Conservation (phyloP, 2,329 filamentous ascomycete genomes). For the Gaeumannomyces sp. region DNA sequence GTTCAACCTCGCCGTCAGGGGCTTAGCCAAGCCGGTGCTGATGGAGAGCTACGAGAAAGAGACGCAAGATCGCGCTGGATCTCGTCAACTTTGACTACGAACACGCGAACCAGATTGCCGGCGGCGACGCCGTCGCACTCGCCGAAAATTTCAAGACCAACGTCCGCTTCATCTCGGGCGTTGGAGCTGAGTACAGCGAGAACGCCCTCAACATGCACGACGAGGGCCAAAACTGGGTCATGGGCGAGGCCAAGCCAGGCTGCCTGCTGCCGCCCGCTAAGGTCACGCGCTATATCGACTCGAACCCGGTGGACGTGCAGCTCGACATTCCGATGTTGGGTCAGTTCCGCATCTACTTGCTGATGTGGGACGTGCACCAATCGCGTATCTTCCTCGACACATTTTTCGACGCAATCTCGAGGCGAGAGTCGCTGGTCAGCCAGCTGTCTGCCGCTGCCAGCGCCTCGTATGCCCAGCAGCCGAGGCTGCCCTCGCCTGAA, state of each 20-base stretch:
- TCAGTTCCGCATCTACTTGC: slow-evolving; percentile 70
- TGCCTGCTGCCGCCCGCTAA: slow-evolving; percentile 59
- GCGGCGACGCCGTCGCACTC: slow-evolving; percentile 51
- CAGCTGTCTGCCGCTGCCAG: slow-evolving; percentile 53
- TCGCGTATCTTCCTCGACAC: slow-evolving; percentile 52
- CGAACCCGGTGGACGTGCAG: slow-evolving; percentile 71
- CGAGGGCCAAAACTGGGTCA: slow-evolving; percentile 30
- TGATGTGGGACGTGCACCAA: slow-evolving; percentile 55
- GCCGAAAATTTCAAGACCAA: slow-evolving; percentile 61
- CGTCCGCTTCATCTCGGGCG: slow-evolving; percentile 61
- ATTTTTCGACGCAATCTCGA: slow-evolving; percentile 50
- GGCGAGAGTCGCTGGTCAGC: slow-evolving; percentile 48
- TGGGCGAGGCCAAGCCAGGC: slow-evolving; percentile 46
- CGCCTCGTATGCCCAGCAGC: slow-evolving; percentile 55
- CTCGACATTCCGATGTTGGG: slow-evolving; percentile 72
- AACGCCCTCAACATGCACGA: slow-evolving; percentile 43
- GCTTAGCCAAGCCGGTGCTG: slow-evolving; percentile 46
- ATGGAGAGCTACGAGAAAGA: slow-evolving; percentile 57
- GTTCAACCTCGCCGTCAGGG: slow-evolving; percentile 47
- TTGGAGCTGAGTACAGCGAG: slow-evolving; percentile 52
- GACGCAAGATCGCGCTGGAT: slow-evolving; percentile 54
- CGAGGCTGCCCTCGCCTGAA: slow-evolving; percentile 48
- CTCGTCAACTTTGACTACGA: slow-evolving; percentile 53
- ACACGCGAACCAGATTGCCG: slow-evolving; percentile 39
- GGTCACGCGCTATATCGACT: slow-evolving; percentile 68